phyloP scores from a whole-genome alignment of 2,329 filamentous ascomycete genomes.

The Beauveria australis region DNA sequence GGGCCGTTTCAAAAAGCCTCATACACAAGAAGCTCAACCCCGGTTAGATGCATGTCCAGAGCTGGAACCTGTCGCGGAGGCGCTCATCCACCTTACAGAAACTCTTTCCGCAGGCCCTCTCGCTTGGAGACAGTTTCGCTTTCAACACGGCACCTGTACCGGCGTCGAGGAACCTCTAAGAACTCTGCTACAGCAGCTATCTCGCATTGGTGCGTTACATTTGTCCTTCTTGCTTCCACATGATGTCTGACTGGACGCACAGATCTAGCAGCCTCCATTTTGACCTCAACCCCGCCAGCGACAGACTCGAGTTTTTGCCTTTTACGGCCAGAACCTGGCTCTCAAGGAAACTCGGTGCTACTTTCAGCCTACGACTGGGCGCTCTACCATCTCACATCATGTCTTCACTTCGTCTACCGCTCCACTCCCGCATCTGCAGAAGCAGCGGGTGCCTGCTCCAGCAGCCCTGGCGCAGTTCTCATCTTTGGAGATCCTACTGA shows the following conservation, averaged over 20 bases:
- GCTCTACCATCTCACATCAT: neutral
- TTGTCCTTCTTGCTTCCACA: neutral
- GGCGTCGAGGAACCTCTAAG: conserved; percentile 11
- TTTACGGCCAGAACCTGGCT: neutral
- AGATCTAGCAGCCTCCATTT: conserved; percentile 15
- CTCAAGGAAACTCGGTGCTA: neutral
- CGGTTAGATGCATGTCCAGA: neutral
- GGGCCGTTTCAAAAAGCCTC: neutral
- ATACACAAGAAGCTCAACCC: neutral
- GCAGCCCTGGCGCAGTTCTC: neutral
- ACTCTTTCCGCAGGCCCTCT: neutral
- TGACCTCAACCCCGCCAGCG: conserved; percentile 7
- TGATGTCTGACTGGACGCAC: neutral
- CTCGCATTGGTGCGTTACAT: conserved; percentile 12
- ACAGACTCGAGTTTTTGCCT: conserved; percentile 8
- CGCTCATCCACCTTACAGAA: neutral
- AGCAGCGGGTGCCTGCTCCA: neutral
- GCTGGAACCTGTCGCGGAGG: neutral
- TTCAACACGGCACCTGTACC: neutral
- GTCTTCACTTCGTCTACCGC: neutral
- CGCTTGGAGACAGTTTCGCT: conserved; percentile 9
- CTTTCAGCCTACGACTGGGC: neutral
- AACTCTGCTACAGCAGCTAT: conserved; percentile 12
- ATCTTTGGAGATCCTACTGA: neutral
- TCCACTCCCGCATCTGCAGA: neutral